phyloP scores from a whole-genome alignment of 257 asterid species.

The Solanum habrochaites region DNA sequence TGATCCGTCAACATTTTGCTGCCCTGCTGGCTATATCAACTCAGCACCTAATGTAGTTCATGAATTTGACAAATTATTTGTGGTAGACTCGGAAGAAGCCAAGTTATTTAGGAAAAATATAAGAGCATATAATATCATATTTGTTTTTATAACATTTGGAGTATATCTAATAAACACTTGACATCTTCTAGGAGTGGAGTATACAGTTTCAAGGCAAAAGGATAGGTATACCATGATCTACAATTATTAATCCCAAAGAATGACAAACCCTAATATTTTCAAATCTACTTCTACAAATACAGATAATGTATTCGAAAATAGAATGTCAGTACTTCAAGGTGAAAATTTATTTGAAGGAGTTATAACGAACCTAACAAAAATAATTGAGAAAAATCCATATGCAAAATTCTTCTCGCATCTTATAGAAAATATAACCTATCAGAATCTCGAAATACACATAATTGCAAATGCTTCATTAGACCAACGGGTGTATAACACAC shows the following conservation, averaged over 20 bases:
- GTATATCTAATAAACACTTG: too few relatives aligned
- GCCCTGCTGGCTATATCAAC: not conserved
- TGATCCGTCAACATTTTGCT: not conserved
- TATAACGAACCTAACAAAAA: too few relatives aligned
- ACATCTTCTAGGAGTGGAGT: not conserved
- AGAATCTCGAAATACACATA: not conserved
- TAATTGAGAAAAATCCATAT: not conserved
- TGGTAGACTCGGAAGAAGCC: not conserved
- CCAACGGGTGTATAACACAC: not conserved
- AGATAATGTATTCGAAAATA: too few relatives aligned
- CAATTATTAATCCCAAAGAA: not conserved
- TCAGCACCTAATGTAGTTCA: accelerated
- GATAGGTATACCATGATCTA: not conserved
- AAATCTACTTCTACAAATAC: not conserved
- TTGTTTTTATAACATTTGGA: too few relatives aligned
- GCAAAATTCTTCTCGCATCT: not conserved
- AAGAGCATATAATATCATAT: not conserved
- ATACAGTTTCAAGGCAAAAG: not conserved
- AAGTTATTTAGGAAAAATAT: not conserved
- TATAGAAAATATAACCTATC: too few relatives aligned
- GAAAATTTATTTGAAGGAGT: not conserved
- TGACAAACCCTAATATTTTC: not conserved
- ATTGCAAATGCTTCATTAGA: not conserved
- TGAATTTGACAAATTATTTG: not conserved
- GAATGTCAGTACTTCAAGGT: not conserved